Evolutionary conservation across 2,329 filamentous ascomycete genomes (phyloP).

Genomic region (Penicillium sp.): DNA sequence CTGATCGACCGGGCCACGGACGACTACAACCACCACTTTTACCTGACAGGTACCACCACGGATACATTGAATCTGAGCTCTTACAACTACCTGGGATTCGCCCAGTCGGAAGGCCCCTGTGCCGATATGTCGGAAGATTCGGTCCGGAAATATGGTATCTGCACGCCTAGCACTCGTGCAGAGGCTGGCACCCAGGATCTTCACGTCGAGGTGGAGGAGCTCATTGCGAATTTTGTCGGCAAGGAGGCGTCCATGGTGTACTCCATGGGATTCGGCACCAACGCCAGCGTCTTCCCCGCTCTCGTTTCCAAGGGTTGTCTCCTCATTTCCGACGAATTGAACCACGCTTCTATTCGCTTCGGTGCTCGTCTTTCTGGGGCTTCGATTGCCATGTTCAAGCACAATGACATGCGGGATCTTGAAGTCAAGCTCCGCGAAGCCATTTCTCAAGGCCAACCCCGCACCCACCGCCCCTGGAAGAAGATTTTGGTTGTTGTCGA

Average conservation of each 20-base stretch:
- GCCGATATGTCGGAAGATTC: constrained; percentile 88
- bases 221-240: constrained; percentile 88
- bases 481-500: constrained; percentile 97
- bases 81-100: constrained; percentile 98
- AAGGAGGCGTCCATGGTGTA: constrained; percentile 96
- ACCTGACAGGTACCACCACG: constrained; percentile 83
- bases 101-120: constrained; percentile 94
- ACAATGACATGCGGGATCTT: constrained; percentile 90
- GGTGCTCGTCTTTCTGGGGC: constrained; percentile 91
- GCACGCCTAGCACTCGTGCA: constrained; percentile 74
- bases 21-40: constrained; percentile 89
- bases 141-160: constrained; percentile 82
- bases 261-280: constrained; percentile 98
- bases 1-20: constrained; percentile 86
- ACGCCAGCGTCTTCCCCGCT: constrained; percentile 87
- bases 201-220: constrained; percentile 81
- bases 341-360: constrained; percentile 96
- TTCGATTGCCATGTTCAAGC: constrained; percentile 94
- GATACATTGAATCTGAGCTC: constrained; percentile 99
- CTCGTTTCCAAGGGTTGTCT: constrained; percentile 90
- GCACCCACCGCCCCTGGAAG: constrained; percentile 98
- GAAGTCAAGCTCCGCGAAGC: constrained; percentile 84
- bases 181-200: constrained; percentile 88
- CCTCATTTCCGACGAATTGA: constrained; percentile 94
- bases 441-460: constrained; percentile 94